Evolutionary conservation across 495 filamentous ascomycete genomes (phyloP).

Genomic region (Penicillium verhagenii): DNA sequence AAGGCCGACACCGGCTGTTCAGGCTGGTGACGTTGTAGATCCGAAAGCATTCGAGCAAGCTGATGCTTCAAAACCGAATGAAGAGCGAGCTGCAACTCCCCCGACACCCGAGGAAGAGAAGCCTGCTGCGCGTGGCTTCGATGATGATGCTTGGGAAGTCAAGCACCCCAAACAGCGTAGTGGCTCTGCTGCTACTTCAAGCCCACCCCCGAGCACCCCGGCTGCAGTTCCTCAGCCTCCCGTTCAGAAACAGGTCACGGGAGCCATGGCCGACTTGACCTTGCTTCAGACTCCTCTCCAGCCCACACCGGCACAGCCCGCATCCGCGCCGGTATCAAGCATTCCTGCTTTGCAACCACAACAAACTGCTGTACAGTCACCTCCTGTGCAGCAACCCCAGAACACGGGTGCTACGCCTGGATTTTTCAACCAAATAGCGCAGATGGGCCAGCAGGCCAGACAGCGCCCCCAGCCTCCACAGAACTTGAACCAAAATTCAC

Average conservation of each 20-base stretch:
- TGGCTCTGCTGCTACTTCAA: slow-evolving; percentile 27
- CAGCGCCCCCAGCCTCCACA: slow-evolving; percentile 75
- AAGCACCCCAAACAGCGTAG: slow-evolving; percentile 75
- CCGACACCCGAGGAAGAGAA: slow-evolving; percentile 35
- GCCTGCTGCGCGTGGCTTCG: slow-evolving; percentile 66
- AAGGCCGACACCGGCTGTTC: slow-evolving; percentile 77
- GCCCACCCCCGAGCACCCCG: slow-evolving; percentile 35
- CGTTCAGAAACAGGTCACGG: slow-evolving; percentile 57
- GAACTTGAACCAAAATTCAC: slow-evolving; percentile 57
- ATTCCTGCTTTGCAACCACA: slow-evolving; percentile 40
- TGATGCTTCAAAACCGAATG: slow-evolving; percentile 39
- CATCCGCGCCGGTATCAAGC: slow-evolving; percentile 33
- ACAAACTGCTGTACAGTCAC: slow-evolving; percentile 45
- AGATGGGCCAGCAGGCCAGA: slow-evolving; percentile 49
- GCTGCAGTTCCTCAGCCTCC: slow-evolving; percentile 39
- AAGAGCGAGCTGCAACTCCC: slow-evolving; percentile 46
- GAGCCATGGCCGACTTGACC: slow-evolving; percentile 76
- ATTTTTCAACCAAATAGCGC: slow-evolving; percentile 52
- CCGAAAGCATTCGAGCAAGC: slow-evolving; percentile 78
- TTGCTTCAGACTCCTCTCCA: slow-evolving; percentile 73
- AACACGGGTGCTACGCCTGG: slow-evolving; percentile 48
- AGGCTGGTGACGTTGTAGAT: slow-evolving; percentile 83
- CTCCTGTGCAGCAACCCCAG: slow-evolving; percentile 56
- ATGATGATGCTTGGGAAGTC: slow-evolving; percentile 96
- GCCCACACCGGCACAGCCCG: slow-evolving; percentile 61